These are phyloP conservation scores for Leccinum truebloodii DNA, from an alignment of 768 basidiomycete species.

Conservation along the genomic window DNA sequence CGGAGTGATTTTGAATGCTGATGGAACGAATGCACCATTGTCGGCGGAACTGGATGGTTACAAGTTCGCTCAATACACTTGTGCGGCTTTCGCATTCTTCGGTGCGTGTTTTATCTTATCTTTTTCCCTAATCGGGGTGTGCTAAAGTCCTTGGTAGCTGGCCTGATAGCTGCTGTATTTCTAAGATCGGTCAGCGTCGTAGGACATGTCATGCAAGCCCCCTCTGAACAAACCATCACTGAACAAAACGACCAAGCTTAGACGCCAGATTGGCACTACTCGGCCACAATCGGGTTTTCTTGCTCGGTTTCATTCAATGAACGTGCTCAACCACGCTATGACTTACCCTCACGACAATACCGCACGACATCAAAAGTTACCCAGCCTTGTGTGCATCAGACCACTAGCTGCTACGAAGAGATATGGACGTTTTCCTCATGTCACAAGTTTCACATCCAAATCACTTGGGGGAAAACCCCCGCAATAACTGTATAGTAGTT, in stretches of 20 bases:
- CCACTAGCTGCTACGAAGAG: constrained; percentile 3
- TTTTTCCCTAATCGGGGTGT: no score
- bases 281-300: neutral
- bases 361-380: constrained; percentile 1
- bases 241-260: constrained; percentile 13
- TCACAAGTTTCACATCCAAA: neutral
- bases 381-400: neutral
- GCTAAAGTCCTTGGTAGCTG: no score
- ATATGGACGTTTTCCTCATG: neutral
- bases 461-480: neutral
- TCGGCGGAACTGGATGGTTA: no score
- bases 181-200: constrained; percentile 44
- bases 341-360: neutral
- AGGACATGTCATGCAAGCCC: constrained; percentile 27
- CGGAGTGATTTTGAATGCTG: no score
- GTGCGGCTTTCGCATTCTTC: no score
- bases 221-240: constrained; percentile 26
- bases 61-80: no score
- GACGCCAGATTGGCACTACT: neutral
- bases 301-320: neutral
- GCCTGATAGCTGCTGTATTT: no score
- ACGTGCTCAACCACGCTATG: neutral
- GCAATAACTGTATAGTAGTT: no score
- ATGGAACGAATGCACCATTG: no score
- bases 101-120: no score